Percentiles rank a stretch among this genome's conserved stretches.
Conservation (phyloP, 345 rosid species). For the Citrus reticulata region DNA sequence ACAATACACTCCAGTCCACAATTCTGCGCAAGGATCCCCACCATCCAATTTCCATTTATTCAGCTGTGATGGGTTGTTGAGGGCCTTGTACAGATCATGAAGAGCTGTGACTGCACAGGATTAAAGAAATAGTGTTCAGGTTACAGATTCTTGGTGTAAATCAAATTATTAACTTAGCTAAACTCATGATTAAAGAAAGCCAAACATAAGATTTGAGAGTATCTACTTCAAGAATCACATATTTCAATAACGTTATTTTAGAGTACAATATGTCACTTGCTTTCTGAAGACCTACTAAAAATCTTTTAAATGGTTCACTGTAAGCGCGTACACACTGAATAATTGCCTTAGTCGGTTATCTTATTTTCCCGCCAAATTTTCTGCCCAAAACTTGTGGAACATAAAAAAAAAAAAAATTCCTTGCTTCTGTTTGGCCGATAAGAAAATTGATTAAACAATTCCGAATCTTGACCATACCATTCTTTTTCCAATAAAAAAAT, state of each 20-base stretch:
- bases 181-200: neutral
- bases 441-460: slow-evolving; percentile 10
- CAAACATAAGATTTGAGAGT: neutral
- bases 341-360: neutral
- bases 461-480: neutral
- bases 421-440: slow-evolving; percentile 14
- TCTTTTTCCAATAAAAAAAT: neutral
- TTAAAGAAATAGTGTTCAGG: neutral
- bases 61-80: slow-evolving; percentile 57
- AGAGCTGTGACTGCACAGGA: slow-evolving; percentile 56
- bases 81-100: slow-evolving; percentile 52
- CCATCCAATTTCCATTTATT: slow-evolving; percentile 66
- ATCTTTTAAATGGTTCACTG: neutral
- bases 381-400: no score
- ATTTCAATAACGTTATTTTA: neutral
- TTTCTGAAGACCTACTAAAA: neutral
- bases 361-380: slow-evolving; percentile 13
- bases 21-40: slow-evolving; percentile 80
- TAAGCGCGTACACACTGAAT: neutral
- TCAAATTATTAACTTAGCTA: neutral
- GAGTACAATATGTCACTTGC: no score
- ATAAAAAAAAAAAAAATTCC: no score
- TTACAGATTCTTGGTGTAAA: neutral
- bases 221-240: neutral
- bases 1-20: slow-evolving; percentile 88